Percentiles rank a stretch among this genome's conserved stretches.
Conservation (phyloP, 306 rosid genomes). For the Erythrophleum fordii region DNA sequence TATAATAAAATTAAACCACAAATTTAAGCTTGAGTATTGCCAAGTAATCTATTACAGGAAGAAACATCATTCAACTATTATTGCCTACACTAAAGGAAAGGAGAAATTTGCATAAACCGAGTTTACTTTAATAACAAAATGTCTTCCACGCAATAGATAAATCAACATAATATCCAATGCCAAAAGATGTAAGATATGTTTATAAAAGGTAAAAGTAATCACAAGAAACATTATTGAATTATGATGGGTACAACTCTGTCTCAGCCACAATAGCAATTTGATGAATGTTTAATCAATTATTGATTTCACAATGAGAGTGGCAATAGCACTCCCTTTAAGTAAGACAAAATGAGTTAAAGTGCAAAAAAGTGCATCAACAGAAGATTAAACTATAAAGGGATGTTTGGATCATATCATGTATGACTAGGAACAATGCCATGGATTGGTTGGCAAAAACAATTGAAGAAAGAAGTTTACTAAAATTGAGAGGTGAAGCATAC, state of each 20-base stretch:
- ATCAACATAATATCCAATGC: background rate
- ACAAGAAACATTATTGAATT: background rate
- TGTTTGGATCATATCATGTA: background rate
- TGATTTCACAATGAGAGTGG: background rate
- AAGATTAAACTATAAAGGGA: background rate
- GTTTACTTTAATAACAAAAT: slow-evolving; percentile 9
- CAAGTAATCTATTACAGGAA: slow-evolving; percentile 29
- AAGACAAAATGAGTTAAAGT: background rate
- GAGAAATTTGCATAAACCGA: slow-evolving; percentile 23
- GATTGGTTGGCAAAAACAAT: too few species aligned
- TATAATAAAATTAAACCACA: slow-evolving; percentile 40
- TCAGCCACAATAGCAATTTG: background rate
- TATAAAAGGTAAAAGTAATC: background rate
- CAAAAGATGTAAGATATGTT: background rate
- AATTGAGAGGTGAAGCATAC: too few species aligned
- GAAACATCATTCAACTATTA: slow-evolving; percentile 35
- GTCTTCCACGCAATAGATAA: background rate
- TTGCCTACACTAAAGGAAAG: slow-evolving; percentile 2
- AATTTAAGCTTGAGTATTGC: slow-evolving; percentile 22
- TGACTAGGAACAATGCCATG: too few species aligned
- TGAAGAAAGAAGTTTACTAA: too few species aligned
- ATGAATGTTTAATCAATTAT: background rate
- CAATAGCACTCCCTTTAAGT: background rate
- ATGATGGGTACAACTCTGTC: background rate
- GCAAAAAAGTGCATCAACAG: background rate